Evolutionary conservation across 1,284 basidiomycete genomes (phyloP).

Genomic region (Ceratobasidium sp.): DNA sequence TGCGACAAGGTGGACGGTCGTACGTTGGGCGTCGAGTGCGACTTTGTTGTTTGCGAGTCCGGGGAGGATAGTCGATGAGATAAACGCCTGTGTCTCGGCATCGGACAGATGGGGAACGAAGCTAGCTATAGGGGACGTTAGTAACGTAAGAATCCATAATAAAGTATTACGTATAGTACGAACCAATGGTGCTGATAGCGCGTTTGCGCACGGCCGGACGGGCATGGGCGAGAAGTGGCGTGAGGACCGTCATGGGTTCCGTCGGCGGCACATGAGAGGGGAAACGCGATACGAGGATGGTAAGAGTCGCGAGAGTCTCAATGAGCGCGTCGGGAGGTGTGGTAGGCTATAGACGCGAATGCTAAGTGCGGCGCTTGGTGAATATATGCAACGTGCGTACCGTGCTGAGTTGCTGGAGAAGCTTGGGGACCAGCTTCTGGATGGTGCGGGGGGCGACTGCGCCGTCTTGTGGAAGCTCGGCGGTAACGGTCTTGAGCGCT

Average conservation of each 20-base stretch:
- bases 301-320: conserved; percentile 90
- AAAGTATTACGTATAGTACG: conserved; percentile 47
- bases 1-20: conserved; percentile 82
- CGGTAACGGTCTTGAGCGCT: conserved; percentile 95
- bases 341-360: conserved; percentile 59
- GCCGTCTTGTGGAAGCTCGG: conserved; percentile 84
- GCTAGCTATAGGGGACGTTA: conserved; percentile 62
- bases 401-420: conserved; percentile 79
- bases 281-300: conserved; percentile 91
- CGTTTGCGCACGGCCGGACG: conserved; percentile 90
- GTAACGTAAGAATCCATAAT: neutral
- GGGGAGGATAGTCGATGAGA: conserved; percentile 70
- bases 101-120: conserved; percentile 75
- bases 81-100: conserved; percentile 65
- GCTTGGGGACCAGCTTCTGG: conserved; percentile 85
- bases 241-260: conserved; percentile 73
- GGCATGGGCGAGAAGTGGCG: conserved; percentile 77
- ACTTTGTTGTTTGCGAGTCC: conserved; percentile 63
- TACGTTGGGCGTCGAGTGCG: conserved; percentile 74
- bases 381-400: conserved; percentile 59
- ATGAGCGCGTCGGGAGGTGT: conserved; percentile 86
- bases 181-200: conserved; percentile 79
- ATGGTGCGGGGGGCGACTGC: conserved; percentile 83
- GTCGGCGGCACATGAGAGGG: conserved; percentile 68
- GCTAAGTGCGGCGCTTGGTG: conserved; percentile 47